Conservation (phyloP, 2,329 filamentous ascomycete genomes). For the Talaromyces sp. region DNA sequence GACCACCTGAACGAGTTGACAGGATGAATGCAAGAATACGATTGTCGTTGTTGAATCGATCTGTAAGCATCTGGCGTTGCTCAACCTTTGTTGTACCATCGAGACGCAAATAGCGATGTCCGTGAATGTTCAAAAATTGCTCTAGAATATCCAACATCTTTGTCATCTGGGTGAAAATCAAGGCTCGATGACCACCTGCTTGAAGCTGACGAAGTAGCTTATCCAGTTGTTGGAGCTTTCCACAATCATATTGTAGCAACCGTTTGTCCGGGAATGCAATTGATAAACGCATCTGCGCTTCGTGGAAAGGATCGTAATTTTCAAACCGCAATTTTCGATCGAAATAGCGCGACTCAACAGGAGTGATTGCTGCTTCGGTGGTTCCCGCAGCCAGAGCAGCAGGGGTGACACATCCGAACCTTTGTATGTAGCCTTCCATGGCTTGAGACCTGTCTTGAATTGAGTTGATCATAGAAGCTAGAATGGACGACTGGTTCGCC, state of each 20-base stretch:
- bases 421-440: conserved; percentile 72
- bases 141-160: conserved; percentile 97
- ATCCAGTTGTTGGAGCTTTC: conserved; percentile 88
- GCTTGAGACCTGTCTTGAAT: conserved; percentile 68
- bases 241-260: conserved; percentile 95
- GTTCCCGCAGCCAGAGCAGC: conserved; percentile 80
- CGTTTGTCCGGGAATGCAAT: conserved; percentile 97
- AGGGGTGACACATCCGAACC: conserved; percentile 90
- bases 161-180: conserved; percentile 99
- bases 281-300: conserved; percentile 83
- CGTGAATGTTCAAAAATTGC: conserved; percentile 96
- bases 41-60: conserved; percentile 92
- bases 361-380: conserved; percentile 63
- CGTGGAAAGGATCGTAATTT: conserved; percentile 79
- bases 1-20: conserved; percentile 86
- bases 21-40: conserved; percentile 94
- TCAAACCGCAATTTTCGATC: conserved; percentile 50
- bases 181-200: conserved; percentile 81
- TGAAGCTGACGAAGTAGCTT: conserved; percentile 82
- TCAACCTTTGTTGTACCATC: conserved; percentile 97
- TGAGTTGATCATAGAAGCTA: conserved; percentile 64
- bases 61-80: conserved; percentile 88
- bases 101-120: conserved; percentile 90
- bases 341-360: conserved; percentile 52
- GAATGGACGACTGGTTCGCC: conserved; percentile 60